Evolutionary conservation across 2,329 filamentous ascomycete species (phyloP).

Genomic region (Raffaelea albimanens): DNA sequence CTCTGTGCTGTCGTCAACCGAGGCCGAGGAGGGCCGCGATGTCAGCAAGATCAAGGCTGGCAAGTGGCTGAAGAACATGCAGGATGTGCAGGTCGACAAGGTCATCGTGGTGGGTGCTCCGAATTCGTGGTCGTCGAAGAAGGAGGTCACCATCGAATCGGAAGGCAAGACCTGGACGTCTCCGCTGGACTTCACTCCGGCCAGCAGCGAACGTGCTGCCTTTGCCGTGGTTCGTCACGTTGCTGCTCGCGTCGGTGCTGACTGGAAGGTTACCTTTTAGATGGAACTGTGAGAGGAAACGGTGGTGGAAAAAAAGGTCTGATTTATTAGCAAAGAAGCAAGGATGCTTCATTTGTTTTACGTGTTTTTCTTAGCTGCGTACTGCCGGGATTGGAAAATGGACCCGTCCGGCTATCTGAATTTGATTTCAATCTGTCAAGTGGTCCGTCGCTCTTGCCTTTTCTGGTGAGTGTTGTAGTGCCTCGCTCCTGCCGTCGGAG

Average conservation of each 20-base stretch:
- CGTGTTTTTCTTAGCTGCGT: too few species aligned
- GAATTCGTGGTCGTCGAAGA: constrained; percentile 57
- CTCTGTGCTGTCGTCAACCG: constrained; percentile 55
- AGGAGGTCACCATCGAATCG: constrained; percentile 45
- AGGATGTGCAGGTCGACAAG: constrained; percentile 69
- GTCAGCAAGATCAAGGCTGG: constrained; percentile 50
- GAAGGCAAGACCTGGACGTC: constrained; percentile 45
- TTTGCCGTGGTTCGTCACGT: constrained; percentile 45
- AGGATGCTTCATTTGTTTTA: too few species aligned
- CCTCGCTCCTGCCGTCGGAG: too few species aligned
- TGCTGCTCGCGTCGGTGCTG: constrained; percentile 39
- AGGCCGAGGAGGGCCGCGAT: constrained; percentile 45
- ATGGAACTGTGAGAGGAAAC: too few species aligned
- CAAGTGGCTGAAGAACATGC: constrained; percentile 71
- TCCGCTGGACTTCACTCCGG: constrained; percentile 49
- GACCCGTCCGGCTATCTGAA: too few species aligned
- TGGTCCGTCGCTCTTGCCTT: neutral
- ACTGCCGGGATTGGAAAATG: too few species aligned
- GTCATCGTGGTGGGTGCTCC: constrained; percentile 77
- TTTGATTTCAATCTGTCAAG: neutral
- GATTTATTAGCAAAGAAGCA: too few species aligned
- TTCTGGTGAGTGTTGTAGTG: too few species aligned
- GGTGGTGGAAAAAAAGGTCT: too few species aligned
- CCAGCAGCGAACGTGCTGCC: constrained; percentile 34
- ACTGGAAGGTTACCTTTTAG: constrained; percentile 38